Evolutionary conservation across 2,329 filamentous ascomycete species (phyloP).

Genomic region (Colletotrichum siamense): DNA sequence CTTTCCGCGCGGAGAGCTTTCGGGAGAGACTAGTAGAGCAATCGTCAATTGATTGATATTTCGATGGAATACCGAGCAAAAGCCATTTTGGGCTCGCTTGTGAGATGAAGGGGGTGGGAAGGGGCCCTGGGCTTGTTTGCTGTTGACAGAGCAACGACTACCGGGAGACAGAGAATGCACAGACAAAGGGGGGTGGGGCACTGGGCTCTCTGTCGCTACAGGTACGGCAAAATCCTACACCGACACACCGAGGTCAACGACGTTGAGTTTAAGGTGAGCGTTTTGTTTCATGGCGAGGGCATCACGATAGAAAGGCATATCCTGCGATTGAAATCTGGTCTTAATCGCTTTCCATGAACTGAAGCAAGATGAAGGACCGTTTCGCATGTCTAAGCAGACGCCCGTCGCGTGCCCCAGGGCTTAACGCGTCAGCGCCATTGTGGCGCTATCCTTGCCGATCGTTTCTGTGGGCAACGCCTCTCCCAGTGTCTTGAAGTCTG

Average conservation of each 20-base stretch:
- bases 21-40: background rate
- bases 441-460: background rate
- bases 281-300: background rate
- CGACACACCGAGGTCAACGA: slow-evolving; percentile 6
- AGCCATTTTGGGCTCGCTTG: slow-evolving; percentile 21
- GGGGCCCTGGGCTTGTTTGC: slow-evolving; percentile 19
- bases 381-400: background rate
- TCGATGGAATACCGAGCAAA: slow-evolving; percentile 8
- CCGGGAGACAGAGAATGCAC: background rate
- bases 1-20: background rate
- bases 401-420: background rate
- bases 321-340: background rate
- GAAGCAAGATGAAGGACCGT: background rate
- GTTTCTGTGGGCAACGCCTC: background rate
- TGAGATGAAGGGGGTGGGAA: slow-evolving; percentile 22
- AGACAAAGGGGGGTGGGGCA: slow-evolving; percentile 18
- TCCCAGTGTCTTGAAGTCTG: background rate
- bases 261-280: background rate
- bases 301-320: background rate
- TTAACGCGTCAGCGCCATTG: background rate
- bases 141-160: slow-evolving; percentile 22
- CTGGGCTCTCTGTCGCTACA: slow-evolving; percentile 6
- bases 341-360: background rate
- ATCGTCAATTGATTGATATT: slow-evolving; percentile 20
- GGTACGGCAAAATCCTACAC: slow-evolving; percentile 10